A percentile compares a stretch with the other conserved stretches of the same genome.
Evolutionary conservation across 2,329 filamentous ascomycete species (phyloP).

Genomic region (Trichophyton equinum): DNA sequence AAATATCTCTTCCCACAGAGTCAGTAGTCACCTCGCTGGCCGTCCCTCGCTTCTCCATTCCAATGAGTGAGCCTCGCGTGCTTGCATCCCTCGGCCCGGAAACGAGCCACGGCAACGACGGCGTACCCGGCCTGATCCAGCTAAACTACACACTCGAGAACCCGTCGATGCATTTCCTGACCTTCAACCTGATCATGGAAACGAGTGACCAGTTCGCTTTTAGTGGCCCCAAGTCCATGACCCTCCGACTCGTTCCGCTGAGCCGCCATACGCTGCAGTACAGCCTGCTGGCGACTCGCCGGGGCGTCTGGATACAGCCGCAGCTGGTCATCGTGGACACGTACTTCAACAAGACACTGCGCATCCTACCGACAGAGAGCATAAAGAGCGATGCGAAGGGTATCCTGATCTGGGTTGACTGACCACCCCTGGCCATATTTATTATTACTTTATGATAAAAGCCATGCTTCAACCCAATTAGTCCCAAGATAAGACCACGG

Average conservation of each 20-base stretch:
- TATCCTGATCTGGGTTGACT: slow-evolving; percentile 32
- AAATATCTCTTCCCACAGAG: neutral
- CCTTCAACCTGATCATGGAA: slow-evolving; percentile 86
- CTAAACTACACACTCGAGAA: slow-evolving; percentile 73
- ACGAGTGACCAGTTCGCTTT: slow-evolving; percentile 88
- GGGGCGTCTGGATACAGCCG: slow-evolving; percentile 57
- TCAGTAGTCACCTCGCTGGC: slow-evolving; percentile 52
- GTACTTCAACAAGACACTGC: slow-evolving; percentile 84
- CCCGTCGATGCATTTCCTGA: slow-evolving; percentile 84
- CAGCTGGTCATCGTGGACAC: slow-evolving; percentile 69
- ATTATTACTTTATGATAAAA: neutral
- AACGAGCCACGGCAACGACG: slow-evolving; percentile 11
- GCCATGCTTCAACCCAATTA: neutral
- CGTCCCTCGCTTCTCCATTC: slow-evolving; percentile 67
- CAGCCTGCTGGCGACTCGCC: slow-evolving; percentile 53
- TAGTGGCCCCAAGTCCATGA: slow-evolving; percentile 70
- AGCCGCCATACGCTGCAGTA: slow-evolving; percentile 64
- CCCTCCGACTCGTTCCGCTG: slow-evolving; percentile 69
- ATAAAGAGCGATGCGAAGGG: slow-evolving; percentile 46
- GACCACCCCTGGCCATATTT: neutral
- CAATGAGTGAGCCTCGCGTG: slow-evolving; percentile 76
- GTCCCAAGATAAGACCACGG: no score
- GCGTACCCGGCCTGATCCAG: slow-evolving; percentile 29
- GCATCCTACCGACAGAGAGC: slow-evolving; percentile 65
- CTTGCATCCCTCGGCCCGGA: slow-evolving; percentile 40